A percentile compares a stretch with the other conserved stretches of the same genome.
These are phyloP conservation scores for Tuber borchii DNA, from an alignment of 495 filamentous ascomycete species.

Conservation along the genomic window DNA sequence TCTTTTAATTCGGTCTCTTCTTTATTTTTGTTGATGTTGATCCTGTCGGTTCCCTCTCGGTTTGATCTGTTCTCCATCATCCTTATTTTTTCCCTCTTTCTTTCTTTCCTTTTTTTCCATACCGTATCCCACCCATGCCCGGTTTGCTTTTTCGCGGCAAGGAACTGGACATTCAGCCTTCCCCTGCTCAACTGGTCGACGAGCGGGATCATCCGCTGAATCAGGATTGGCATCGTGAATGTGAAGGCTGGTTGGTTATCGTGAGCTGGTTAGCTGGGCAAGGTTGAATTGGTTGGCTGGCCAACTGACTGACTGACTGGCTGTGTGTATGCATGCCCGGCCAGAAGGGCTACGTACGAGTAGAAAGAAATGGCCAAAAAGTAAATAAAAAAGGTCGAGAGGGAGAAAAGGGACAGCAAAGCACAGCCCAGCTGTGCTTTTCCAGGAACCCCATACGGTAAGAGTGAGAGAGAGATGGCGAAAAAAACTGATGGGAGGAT, in stretches of 20 bases:
- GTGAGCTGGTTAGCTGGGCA: background rate
- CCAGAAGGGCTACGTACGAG: background rate
- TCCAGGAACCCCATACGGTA: background rate
- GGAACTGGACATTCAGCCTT: conserved; percentile 1
- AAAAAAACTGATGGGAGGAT: conserved; percentile 5
- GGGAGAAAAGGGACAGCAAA: background rate
- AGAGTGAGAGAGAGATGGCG: background rate
- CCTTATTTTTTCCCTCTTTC: conserved; percentile 6
- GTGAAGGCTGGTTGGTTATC: background rate
- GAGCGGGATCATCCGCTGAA: background rate
- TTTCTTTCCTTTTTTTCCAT: background rate
- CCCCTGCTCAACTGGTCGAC: background rate
- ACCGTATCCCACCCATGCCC: background rate
- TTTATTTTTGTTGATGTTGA: conserved; percentile 4
- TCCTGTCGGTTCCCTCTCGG: background rate
- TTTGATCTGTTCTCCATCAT: conserved; percentile 9
- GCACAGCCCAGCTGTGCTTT: background rate
- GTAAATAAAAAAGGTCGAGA: background rate
- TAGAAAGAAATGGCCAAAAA: background rate
- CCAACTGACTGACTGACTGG: background rate
- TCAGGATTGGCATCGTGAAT: background rate
- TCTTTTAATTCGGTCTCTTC: conserved; percentile 5
- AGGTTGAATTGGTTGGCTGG: background rate
- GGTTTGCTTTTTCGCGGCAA: conserved; percentile 24
- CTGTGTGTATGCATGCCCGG: background rate